Evolutionary conservation across 2,329 filamentous ascomycete genomes (phyloP), one percentile per base, ranked within the genome.

Genomic region (Microsporum ferrugineum): DNA sequence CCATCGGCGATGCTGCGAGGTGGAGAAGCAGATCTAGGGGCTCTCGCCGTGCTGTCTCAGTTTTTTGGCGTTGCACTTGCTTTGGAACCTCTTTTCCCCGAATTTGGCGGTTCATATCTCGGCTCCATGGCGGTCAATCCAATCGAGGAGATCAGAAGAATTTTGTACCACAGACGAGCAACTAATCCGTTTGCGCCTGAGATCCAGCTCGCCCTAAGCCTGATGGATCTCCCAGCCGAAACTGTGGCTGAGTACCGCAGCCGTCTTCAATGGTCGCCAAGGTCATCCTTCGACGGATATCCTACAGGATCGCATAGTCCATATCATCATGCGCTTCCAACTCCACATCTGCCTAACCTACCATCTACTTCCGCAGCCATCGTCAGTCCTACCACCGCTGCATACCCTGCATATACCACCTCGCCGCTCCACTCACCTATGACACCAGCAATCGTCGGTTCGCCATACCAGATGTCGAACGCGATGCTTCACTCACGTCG

Each of bases 21-120:
- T 65, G 88, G 86, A 55, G 84, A 87, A 58, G 84, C 84, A 39
- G 90, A 92, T 66, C 82, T 88, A 29, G 88, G 84, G 63, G 87
- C 90, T 0, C 80, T 96, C 66, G 80, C 95, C 59, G 86, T 95
- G 64, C 85, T 97, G 60, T 88, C 91, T 8, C 89, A 97, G 71
- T 90, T 96, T 73, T 97, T 96, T 76, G 91, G 89, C 0, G 85
- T 91, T 17, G 91, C 90, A 2, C 80, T 97, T 63, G 84, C 90
- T 43, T 83, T 97, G 75, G 91, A 96, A 75, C 89, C 90, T 14
- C 82, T 96, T 63, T 96, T 95, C 72, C 91, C 91, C 2, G 90
- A 95, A 71, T 87, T 96, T 66, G 91, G 91, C 55, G 87, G 90
- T 23, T 87, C 90, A 57, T 96, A 96, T 73, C 91, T 92, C 68